Evolutionary conservation across 441 rosid genomes (phyloP), one percentile per base, ranked within the genome.

Genomic region (Jatropha podagrica): DNA sequence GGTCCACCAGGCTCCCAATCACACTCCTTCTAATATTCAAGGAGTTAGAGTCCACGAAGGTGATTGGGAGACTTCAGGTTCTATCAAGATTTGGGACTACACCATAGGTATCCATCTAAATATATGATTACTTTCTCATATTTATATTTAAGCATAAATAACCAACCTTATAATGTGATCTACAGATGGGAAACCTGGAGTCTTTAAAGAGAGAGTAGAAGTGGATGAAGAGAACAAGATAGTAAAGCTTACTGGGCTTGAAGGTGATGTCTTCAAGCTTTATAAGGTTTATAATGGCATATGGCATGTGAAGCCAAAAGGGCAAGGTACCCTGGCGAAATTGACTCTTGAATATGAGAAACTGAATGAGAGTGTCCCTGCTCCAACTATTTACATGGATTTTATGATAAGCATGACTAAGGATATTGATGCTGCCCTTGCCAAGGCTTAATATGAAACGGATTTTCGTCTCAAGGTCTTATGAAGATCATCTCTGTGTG

Each of bases 141-240:
- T 32, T 32, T 32, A 32, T 32, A 32, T 32, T 32, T 32, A 32
- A 32, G 32, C 32, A 32, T 32, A 32, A 32, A 32, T 32, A 32
- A 23, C 23, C 23, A 23, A 23, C 32, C 2, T 32, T 32, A 32
- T 32, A 11, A 60, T 0, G 44, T 7, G 15, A 44, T 20, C n/a
- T 26, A 62, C 56, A 84, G 87, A 56, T 46, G 87, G 85, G 9
- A 78, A 67, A 49, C 11, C 72, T 4, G 80, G 68, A 70, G 76
- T 65, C 3, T 73, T 68, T n/a, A 81, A 79, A 27, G 68, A 84
- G 78, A 80, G 46, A 51, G 44, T 78, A 2, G 77, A 75, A 3
- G 51, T 69, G 1, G 85, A 84, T 26, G 83, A 80, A 17, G 74
- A 38, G 60, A 73, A 78, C 37, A 76, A 68, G 38, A 55, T 37